Conservation (phyloP, 2,329 filamentous ascomycete genomes). For the Incumbomyces lentus region DNA sequence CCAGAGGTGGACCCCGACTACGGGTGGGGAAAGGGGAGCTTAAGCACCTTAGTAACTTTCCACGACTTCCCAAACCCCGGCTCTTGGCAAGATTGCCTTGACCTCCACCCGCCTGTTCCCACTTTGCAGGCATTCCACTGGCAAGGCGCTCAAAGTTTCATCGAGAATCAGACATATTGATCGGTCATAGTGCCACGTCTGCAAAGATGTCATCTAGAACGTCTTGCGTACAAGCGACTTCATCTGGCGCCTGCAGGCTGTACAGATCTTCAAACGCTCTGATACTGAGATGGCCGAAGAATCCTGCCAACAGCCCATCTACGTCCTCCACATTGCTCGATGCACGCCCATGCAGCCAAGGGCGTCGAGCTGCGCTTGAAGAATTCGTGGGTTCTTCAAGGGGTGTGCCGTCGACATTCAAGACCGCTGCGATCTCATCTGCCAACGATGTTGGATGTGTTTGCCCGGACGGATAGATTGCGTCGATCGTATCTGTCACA, state of each 20-base stretch:
- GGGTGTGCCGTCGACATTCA: slow-evolving; percentile 10
- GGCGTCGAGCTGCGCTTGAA: slow-evolving; percentile 26
- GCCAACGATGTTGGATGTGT: background rate
- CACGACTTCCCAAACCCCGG: too few relatives aligned
- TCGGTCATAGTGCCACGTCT: slow-evolving; percentile 34
- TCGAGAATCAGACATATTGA: too few relatives aligned
- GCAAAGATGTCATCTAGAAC: slow-evolving; percentile 70
- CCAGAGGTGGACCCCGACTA: too few relatives aligned
- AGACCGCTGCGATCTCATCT: slow-evolving; percentile 5
- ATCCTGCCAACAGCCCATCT: slow-evolving; percentile 69
- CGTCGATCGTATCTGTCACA: slow-evolving; percentile 91
- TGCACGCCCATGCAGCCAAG: slow-evolving; percentile 35
- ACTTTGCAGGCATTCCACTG: too few relatives aligned
- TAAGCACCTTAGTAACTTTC: too few relatives aligned
- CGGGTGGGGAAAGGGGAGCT: too few relatives aligned
- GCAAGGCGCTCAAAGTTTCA: too few relatives aligned
- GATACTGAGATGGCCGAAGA: slow-evolving; percentile 86
- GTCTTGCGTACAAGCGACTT: slow-evolving; percentile 51
- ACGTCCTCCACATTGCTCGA: slow-evolving; percentile 54
- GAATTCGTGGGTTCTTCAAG: slow-evolving; percentile 11
- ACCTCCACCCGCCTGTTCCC: too few relatives aligned
- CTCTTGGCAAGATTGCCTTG: too few relatives aligned
- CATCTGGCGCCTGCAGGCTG: slow-evolving; percentile 62
- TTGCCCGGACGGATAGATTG: slow-evolving; percentile 62
- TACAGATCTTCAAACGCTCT: slow-evolving; percentile 89